Conservation (phyloP, 2,329 filamentous ascomycete species). For the Dryadomyces quercivorus region DNA sequence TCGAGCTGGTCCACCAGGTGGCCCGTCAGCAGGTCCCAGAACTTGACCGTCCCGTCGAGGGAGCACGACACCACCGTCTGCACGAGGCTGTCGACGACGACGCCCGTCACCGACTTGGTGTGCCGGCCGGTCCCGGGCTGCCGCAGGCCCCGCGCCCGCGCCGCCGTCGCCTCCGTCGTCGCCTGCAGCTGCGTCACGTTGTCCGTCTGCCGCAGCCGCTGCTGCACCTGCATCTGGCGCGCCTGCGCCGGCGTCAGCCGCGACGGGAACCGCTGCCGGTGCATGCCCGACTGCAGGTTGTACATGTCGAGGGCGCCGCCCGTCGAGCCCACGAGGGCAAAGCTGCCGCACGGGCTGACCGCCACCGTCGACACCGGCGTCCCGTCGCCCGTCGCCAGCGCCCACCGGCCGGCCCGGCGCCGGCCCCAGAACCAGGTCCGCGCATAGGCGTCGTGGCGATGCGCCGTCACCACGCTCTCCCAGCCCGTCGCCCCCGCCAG, state of each 20-base stretch:
- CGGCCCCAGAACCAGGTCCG: constrained; percentile 98
- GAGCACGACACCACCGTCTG: constrained; percentile 75
- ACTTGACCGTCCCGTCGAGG: constrained; percentile 86
- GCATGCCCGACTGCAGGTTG: constrained; percentile 86
- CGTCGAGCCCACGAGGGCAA: constrained; percentile 78
- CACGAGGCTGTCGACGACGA: constrained; percentile 84
- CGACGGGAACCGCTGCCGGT: constrained; percentile 79
- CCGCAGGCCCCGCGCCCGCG: constrained; percentile 20
- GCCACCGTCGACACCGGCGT: constrained; percentile 77
- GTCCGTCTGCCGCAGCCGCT: constrained; percentile 47
- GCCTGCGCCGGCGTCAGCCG: constrained; percentile 66
- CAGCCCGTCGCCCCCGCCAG: constrained; percentile 74
- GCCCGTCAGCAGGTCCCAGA: constrained; percentile 91
- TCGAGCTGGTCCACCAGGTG: constrained; percentile 68
- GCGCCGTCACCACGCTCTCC: constrained; percentile 93
- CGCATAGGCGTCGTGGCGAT: constrained; percentile 71
- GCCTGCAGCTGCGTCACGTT: constrained; percentile 40
- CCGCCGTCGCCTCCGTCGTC: constrained; percentile 18
- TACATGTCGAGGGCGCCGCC: constrained; percentile 84
- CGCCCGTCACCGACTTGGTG: constrained; percentile 68
- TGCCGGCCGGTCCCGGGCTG: constrained; percentile 56
- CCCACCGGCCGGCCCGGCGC: constrained; percentile 86
- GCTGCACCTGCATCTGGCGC: constrained; percentile 58
- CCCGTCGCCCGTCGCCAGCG: constrained; percentile 74
- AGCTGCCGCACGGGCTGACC: constrained; percentile 85